Conservation (phyloP, 768 basidiomycete species). For the Phaeolepiota aurea region DNA sequence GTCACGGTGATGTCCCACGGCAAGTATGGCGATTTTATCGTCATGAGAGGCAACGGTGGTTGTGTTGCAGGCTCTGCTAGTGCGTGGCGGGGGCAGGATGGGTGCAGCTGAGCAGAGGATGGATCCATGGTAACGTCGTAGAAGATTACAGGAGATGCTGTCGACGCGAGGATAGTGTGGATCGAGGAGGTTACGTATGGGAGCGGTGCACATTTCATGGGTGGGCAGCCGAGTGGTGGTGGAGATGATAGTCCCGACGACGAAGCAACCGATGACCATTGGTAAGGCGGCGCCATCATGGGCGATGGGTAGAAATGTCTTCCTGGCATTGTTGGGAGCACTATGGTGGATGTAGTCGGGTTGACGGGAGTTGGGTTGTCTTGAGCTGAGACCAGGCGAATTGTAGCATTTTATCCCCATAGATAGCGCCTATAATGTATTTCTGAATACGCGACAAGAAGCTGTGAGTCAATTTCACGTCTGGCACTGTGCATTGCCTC, state of each 20-base stretch:
- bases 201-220: not conserved
- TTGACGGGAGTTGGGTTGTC: not conserved
- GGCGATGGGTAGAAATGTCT: not conserved
- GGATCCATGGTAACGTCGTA: not conserved
- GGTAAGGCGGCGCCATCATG: too few species aligned
- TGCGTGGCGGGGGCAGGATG: conserved; percentile 13
- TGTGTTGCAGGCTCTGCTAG: conserved; percentile 23
- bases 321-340: not conserved
- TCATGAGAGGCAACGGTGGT: conserved; percentile 23
- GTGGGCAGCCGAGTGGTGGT: not conserved
- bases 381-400: not conserved
- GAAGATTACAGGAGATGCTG: conserved; percentile 4
- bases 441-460: not conserved
- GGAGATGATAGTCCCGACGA: not conserved
- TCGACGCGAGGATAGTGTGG: not conserved
- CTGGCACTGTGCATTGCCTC: not conserved
- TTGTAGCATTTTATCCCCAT: not conserved
- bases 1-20: conserved; percentile 27
- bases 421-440: not conserved
- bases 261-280: not conserved
- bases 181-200: not conserved
- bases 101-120: conserved; percentile 5
- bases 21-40: conserved; percentile 19
- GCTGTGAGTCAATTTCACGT: not conserved
- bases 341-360: too few species aligned